A percentile compares a stretch with the other conserved stretches of the same genome.
Evolutionary conservation across 2,329 filamentous ascomycete species (phyloP).

Genomic region (Aureobasidium namibiae): DNA sequence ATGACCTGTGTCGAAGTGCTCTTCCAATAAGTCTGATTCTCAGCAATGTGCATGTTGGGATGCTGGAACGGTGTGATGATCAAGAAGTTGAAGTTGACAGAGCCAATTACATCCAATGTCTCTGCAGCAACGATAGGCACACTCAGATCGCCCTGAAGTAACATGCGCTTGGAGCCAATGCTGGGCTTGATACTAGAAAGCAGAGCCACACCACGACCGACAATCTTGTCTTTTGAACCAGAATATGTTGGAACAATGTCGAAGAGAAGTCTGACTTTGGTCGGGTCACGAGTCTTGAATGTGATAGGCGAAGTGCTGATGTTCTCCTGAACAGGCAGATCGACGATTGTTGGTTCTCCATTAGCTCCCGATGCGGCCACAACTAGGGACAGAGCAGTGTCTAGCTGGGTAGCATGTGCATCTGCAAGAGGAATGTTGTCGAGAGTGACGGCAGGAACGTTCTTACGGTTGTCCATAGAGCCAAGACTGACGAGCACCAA

Average conservation of each 20-base stretch:
- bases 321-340: slow-evolving; percentile 88
- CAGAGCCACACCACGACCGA: slow-evolving; percentile 82
- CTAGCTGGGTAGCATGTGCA: slow-evolving; percentile 85
- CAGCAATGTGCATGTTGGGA: slow-evolving; percentile 85
- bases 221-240: slow-evolving; percentile 67
- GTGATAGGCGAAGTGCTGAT: slow-evolving; percentile 89
- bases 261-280: slow-evolving; percentile 82
- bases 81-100: slow-evolving; percentile 93
- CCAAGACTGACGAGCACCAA: slow-evolving; percentile 89
- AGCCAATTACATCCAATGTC: slow-evolving; percentile 81
- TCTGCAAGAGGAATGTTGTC: slow-evolving; percentile 81
- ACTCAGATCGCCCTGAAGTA: slow-evolving; percentile 82
- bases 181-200: slow-evolving; percentile 77
- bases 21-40: slow-evolving; percentile 93
- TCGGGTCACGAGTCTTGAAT: slow-evolving; percentile 70
- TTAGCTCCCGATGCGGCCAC: slow-evolving; percentile 77
- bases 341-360: slow-evolving; percentile 81
- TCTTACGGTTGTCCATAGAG: slow-evolving; percentile 87
- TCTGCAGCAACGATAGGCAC: slow-evolving; percentile 81
- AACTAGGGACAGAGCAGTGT: slow-evolving; percentile 86
- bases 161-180: slow-evolving; percentile 79
- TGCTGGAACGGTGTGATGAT: slow-evolving; percentile 92
- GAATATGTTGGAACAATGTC: slow-evolving; percentile 95
- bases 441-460: slow-evolving; percentile 69
- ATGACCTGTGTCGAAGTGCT: slow-evolving; percentile 82